Conservation (phyloP, 345 rosid genomes). For the Durio zibethinus region DNA sequence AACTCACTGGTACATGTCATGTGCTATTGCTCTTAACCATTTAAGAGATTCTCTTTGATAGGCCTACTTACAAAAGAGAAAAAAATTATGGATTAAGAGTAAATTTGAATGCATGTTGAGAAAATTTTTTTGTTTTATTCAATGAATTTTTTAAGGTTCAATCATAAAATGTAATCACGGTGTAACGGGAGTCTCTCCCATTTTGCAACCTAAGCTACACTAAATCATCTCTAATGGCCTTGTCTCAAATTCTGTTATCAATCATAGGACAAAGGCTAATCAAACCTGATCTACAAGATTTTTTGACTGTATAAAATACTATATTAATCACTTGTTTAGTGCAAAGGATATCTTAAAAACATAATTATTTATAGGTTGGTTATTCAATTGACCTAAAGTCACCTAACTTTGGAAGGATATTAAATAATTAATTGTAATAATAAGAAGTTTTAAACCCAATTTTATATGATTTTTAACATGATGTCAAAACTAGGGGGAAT, state of each 20-base stretch:
- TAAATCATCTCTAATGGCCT: too few species aligned
- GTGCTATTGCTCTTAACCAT: constrained; percentile 2
- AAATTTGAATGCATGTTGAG: too few species aligned
- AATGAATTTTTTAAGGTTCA: too few species aligned
- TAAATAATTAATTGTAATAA: neutral
- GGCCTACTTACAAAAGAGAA: too few species aligned
- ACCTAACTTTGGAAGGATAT: neutral
- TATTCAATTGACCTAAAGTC: neutral
- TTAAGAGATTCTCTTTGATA: too few species aligned
- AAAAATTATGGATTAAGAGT: too few species aligned
- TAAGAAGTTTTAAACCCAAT: neutral
- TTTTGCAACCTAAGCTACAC: too few species aligned
- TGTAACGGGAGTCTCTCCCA: too few species aligned
- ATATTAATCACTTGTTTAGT: neutral
- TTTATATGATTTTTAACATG: neutral
- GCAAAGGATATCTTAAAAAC: neutral
- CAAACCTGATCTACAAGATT: neutral
- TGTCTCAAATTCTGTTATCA: neutral
- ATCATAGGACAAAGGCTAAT: neutral
- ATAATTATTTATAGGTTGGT: neutral
- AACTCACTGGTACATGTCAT: constrained; percentile 21
- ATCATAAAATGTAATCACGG: too few species aligned
- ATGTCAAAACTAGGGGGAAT: too few species aligned
- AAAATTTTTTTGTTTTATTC: too few species aligned
- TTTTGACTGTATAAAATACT: neutral